Evolutionary conservation across 441 rosid species (phyloP), one percentile per base, ranked within the genome.

Genomic region (Kokia cookei): DNA sequence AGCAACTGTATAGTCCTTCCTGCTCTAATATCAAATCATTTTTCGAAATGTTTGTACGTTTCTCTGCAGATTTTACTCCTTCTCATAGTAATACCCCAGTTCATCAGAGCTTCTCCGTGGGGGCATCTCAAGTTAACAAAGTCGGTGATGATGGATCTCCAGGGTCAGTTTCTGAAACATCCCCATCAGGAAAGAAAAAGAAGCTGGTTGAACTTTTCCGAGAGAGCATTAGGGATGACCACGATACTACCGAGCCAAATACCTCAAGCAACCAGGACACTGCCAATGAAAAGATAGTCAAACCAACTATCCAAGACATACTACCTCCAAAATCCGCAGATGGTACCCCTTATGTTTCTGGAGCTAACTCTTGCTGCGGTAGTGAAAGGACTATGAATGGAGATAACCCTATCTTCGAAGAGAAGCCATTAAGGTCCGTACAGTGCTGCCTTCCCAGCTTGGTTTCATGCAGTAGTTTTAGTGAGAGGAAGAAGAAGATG

Each of bases 1-100:
- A 37, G 40, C 40, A 37, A 37, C 40, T 37, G 40, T 37, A 6
- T 37, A 37, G 40, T 37, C 40, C 40, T 37, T 37, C 40, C 40
- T 37, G 40, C 40, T 37, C 40, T 6, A 6, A 37, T 37, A 37
- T 37, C 40, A 37, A 37, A 37, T 37, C 40, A 37, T 37, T 37
- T 37, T 37, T 47, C 55, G 7, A 7, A 26, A 9, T 12, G 15
- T 27, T 37, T 40, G 57, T 45, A 14, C 14, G 61, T 73, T 14
- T 12, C 35, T 40, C 1, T 78, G 79, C 91, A 96, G 98, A 96
- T 81, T 93, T 93, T 80, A 96, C 97, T 60, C 97, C 99, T 24
- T 90, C 97, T 43, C 85, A 82, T 71, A 86, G 89, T 37, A 84
- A 72, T 77, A 81, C 89, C 74, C 85, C 89, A 3, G 79, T 77